These are phyloP conservation scores for Acer negundo DNA, from an alignment of 345 rosid genomes.

Conservation along the genomic window DNA sequence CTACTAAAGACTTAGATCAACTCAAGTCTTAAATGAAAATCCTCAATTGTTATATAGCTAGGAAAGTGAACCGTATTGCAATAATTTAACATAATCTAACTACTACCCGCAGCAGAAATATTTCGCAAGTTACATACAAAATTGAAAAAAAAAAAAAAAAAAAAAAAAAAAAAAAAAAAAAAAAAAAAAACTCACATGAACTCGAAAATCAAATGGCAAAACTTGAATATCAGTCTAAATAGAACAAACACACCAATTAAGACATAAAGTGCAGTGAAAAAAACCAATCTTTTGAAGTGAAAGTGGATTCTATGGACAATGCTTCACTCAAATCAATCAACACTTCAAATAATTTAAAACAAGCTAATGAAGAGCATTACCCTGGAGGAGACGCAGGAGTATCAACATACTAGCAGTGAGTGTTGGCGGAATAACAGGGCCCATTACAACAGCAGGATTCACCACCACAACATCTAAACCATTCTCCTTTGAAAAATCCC, in stretches of 20 bases:
- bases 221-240: background rate
- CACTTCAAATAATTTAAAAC: background rate
- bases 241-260: background rate
- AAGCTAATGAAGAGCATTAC: constrained; percentile 27
- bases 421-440: constrained; percentile 71
- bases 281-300: background rate
- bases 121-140: too few species aligned
- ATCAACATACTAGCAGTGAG: constrained; percentile 84
- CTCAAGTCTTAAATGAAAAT: background rate
- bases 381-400: constrained; percentile 73
- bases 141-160: too few species aligned
- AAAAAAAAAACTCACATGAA: too few species aligned
- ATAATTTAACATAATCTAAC: background rate
- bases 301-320: background rate
- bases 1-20: background rate
- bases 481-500: constrained; percentile 77
- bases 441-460: constrained; percentile 93
- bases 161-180: too few species aligned
- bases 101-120: background rate
- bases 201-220: too few species aligned
- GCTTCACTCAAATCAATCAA: too few species aligned
- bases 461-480: constrained; percentile 88
- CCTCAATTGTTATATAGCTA: background rate
- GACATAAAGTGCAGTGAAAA: too few species aligned
- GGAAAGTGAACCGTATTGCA: background rate